Conservation (phyloP, 768 basidiomycete species). For the Suillus tomentosus region DNA sequence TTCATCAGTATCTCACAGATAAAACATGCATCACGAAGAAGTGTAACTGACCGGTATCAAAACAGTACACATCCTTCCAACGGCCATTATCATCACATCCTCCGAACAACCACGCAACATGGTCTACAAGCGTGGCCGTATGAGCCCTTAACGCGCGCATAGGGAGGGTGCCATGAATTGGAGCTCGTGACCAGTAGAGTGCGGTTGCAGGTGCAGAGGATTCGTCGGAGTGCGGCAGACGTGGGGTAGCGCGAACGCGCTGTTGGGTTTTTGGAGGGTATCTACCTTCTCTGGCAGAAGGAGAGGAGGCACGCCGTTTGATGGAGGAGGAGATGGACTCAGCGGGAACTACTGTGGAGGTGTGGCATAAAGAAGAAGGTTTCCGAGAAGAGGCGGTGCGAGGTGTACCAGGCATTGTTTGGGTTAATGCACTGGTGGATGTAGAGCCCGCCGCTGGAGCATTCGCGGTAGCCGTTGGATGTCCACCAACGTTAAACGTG, state of each 20-base stretch:
- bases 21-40: constrained; percentile 7
- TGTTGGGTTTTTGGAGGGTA: constrained; percentile 21
- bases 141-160: constrained; percentile 77
- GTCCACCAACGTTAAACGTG: constrained; percentile 36
- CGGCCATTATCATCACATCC: constrained; percentile 83
- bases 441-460: constrained; percentile 1
- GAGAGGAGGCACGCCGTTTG: constrained; percentile 31
- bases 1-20: neutral
- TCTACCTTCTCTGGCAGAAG: constrained; percentile 28
- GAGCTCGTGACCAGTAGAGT: constrained; percentile 87
- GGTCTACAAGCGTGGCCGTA: constrained; percentile 81
- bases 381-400: constrained; percentile 30
- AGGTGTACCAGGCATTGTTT: constrained; percentile 27
- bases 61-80: constrained; percentile 77
- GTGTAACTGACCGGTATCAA: constrained; percentile 67
- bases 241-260: constrained; percentile 51
- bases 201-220: constrained; percentile 65
- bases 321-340: constrained; percentile 28
- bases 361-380: constrained; percentile 33
- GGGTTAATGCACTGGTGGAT: constrained; percentile 13
- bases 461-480: constrained; percentile 14
- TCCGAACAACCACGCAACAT: constrained; percentile 84
- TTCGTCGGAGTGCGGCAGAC: constrained; percentile 62
- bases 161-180: constrained; percentile 72
- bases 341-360: constrained; percentile 30